These are phyloP conservation scores for Globisporangium lucens DNA, from an alignment of 352 stramenopile species.

Conservation along the genomic window DNA sequence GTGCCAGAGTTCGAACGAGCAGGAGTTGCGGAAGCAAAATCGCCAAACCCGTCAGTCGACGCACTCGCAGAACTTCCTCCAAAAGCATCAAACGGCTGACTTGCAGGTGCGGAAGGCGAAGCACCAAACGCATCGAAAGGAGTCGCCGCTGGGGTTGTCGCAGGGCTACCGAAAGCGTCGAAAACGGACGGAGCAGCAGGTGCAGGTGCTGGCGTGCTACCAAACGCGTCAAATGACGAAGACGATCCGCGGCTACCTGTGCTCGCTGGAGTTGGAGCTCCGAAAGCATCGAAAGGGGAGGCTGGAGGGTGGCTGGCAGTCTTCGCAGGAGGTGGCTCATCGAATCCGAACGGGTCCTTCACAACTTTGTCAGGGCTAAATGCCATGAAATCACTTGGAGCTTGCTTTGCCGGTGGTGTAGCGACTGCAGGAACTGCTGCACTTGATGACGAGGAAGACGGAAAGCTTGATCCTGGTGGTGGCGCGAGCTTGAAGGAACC, in stretches of 20 bases:
- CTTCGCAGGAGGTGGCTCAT: constrained; percentile 26
- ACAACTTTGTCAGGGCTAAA: constrained; percentile 43
- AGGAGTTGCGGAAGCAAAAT: constrained; percentile 27
- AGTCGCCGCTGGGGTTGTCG: background rate
- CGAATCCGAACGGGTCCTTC: constrained; percentile 57
- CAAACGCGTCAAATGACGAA: constrained; percentile 30
- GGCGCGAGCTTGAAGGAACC: constrained; percentile 70
- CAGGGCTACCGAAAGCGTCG: constrained; percentile 6
- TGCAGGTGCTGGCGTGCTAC: background rate
- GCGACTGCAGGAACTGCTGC: constrained; percentile 11
- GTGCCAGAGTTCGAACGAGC: constrained; percentile 27
- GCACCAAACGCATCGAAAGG: constrained; percentile 38
- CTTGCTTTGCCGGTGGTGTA: constrained; percentile 18
- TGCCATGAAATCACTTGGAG: constrained; percentile 63
- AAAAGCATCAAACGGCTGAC: constrained; percentile 31
- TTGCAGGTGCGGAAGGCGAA: constrained; percentile 6
- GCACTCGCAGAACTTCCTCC: constrained; percentile 20
- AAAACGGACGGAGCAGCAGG: background rate
- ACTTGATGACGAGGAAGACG: constrained; percentile 26
- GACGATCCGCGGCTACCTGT: constrained; percentile 5
- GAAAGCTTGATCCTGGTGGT: constrained; percentile 48
- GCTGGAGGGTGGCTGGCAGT: constrained; percentile 10
- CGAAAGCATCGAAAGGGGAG: constrained; percentile 13
- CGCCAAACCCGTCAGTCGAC: constrained; percentile 23
- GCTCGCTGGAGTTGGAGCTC: constrained; percentile 1